Conservation (phyloP, 2,329 filamentous ascomycete genomes). For the Sordariomycetes sp. region DNA sequence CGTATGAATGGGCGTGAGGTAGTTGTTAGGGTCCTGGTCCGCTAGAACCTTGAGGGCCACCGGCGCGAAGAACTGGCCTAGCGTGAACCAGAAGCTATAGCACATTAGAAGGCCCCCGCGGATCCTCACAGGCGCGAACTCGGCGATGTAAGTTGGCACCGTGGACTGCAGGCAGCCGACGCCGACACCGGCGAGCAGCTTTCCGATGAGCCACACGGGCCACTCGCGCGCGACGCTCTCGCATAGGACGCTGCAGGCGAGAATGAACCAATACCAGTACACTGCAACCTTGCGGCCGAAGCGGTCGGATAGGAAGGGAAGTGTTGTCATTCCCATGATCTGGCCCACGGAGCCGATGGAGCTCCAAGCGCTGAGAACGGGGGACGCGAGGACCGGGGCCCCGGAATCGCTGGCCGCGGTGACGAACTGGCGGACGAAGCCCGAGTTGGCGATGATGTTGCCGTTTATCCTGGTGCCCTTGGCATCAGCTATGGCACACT, state of each 20-base stretch:
- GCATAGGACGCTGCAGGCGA: constrained; percentile 19
- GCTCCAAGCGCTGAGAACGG: constrained; percentile 22
- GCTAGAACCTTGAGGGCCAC: constrained; percentile 23
- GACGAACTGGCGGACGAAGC: constrained; percentile 20
- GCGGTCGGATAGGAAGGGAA: constrained; percentile 13
- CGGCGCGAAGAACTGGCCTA: constrained; percentile 26
- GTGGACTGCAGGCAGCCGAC: constrained; percentile 27
- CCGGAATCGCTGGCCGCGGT: constrained; percentile 12
- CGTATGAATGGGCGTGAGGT: constrained; percentile 25
- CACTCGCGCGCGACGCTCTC: constrained; percentile 21
- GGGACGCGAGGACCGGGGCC: constrained; percentile 16
- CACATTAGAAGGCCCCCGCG: constrained; percentile 24
- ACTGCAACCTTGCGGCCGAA: constrained; percentile 18
- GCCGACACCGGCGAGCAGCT: constrained; percentile 20
- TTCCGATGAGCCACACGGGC: constrained; percentile 24
- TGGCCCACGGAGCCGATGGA: constrained; percentile 25
- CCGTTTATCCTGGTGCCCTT: constrained; percentile 16
- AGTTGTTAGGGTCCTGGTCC: constrained; percentile 16
- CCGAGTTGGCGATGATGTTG: constrained; percentile 21
- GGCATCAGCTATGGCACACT: neutral
- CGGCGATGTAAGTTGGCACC: constrained; percentile 24
- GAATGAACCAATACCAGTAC: constrained; percentile 16
- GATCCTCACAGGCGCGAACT: constrained; percentile 24
- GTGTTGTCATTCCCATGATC: constrained; percentile 20
- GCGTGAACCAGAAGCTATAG: constrained; percentile 28